These are phyloP conservation scores for Hortiboletus campestris DNA, from an alignment of 768 basidiomycete genomes.

Conservation along the genomic window DNA sequence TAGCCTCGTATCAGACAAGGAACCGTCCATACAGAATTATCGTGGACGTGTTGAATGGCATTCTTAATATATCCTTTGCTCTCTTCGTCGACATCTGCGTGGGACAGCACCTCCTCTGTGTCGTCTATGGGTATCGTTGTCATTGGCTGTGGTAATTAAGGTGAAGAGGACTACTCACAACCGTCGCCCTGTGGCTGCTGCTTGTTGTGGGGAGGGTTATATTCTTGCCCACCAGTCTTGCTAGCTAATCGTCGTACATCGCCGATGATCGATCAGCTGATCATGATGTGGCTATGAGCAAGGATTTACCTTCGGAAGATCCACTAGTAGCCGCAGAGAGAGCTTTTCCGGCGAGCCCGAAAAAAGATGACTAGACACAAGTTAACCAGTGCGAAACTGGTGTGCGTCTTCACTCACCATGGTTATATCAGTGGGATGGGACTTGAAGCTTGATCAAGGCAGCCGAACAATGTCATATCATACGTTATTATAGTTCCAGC, in stretches of 20 bases:
- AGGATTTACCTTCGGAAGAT: constrained; percentile 6
- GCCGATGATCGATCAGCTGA: constrained; percentile 9
- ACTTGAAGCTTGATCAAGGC: constrained; percentile 5
- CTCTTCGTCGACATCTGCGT: constrained; percentile 36
- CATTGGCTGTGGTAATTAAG: constrained; percentile 7
- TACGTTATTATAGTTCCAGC: constrained; percentile 11
- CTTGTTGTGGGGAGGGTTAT: constrained; percentile 53
- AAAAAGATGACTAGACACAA: constrained; percentile 54
- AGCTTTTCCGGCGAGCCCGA: constrained; percentile 70
- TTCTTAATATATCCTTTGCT: constrained; percentile 10
- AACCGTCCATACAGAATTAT: constrained; percentile 15
- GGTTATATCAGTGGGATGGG: constrained; percentile 7
- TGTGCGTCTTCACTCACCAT: constrained; percentile 22
- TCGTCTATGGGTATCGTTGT: constrained; percentile 45
- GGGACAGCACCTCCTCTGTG: constrained; percentile 56
- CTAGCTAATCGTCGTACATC: constrained; percentile 32
- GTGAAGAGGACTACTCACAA: constrained; percentile 16
- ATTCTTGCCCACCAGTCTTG: constrained; percentile 66
- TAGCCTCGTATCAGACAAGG: not conserved
- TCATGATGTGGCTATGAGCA: not conserved
- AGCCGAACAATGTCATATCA: constrained; percentile 9
- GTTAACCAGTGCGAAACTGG: not conserved
- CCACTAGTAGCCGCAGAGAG: constrained; percentile 44
- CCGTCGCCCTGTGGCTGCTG: constrained; percentile 25
- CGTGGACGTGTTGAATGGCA: constrained; percentile 22